These are phyloP conservation scores for Aleurites moluccanus DNA, from an alignment of 441 rosid genomes.

Conservation along the genomic window DNA sequence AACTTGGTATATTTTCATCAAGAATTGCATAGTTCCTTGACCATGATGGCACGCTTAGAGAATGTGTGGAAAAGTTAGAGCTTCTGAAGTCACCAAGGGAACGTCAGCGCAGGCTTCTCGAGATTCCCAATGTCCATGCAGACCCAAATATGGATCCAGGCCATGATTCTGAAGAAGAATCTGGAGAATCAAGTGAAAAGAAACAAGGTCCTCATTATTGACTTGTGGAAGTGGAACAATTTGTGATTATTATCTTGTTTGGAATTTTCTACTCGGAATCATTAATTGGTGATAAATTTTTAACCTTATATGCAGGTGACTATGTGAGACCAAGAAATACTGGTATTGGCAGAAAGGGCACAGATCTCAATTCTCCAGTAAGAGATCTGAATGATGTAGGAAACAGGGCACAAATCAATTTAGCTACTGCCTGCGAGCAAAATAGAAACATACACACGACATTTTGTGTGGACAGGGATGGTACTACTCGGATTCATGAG, in stretches of 20 bases:
- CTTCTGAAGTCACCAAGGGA: conserved; percentile 73
- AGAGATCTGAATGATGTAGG: conserved; percentile 40
- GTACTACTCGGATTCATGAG: conserved; percentile 35
- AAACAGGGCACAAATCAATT: conserved; percentile 35
- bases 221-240: conserved; percentile 17
- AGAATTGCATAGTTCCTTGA: conserved; percentile 51
- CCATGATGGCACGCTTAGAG: conserved; percentile 75
- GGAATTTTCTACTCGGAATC: conserved; percentile 6
- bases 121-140: conserved; percentile 51
- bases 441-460: conserved; percentile 25
- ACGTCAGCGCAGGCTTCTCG: conserved; percentile 66
- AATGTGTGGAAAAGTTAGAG: conserved; percentile 75
- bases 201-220: conserved; percentile 48
- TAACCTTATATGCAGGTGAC: conserved; percentile 46
- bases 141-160: conserved; percentile 64
- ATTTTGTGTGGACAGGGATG: conserved; percentile 36
- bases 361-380: conserved; percentile 29
- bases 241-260: conserved; percentile 10
- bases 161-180: conserved; percentile 52
- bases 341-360: conserved; percentile 36
- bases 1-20: background rate
- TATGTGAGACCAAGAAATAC: conserved; percentile 32
- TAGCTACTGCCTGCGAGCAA: conserved; percentile 36
- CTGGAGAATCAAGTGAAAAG: conserved; percentile 41
- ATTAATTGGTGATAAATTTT: conserved; percentile 20